phyloP scores from a whole-genome alignment of 2,329 filamentous ascomycete genomes.

The Aureobasidium sp. region DNA sequence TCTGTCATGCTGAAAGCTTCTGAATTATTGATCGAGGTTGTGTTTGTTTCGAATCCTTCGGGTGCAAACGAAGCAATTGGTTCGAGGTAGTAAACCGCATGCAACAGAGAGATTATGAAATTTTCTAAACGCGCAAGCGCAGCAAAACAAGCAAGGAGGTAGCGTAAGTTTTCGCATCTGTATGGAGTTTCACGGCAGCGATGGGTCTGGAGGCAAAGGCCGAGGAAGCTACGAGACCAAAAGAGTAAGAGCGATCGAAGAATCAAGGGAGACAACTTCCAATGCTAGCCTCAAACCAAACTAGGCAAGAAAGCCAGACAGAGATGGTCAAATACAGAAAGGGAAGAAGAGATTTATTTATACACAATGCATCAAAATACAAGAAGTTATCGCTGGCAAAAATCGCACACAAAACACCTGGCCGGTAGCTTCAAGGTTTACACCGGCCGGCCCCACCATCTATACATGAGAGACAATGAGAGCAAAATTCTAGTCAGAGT shows the following conservation, averaged over 20 bases:
- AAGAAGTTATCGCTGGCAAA: not conserved
- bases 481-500: not conserved
- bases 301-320: not conserved
- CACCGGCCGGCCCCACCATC: not conserved
- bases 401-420: not conserved
- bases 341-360: not conserved
- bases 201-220: too few species aligned
- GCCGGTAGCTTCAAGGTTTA: not conserved
- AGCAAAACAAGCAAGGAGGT: too few species aligned
- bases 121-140: too few species aligned
- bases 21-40: not conserved
- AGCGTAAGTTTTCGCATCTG: too few species aligned
- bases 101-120: too few species aligned
- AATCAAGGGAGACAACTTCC: too few species aligned
- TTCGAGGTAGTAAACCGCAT: too few species aligned
- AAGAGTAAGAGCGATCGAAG: too few species aligned
- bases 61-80: too few species aligned
- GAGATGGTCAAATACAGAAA: not conserved
- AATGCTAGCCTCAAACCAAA: not conserved
- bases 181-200: too few species aligned
- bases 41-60: not conserved
- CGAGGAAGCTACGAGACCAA: too few species aligned
- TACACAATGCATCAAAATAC: not conserved
- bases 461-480: not conserved
- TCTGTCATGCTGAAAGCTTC: not conserved